These are phyloP conservation scores for Salicornia ramosissima DNA, from an alignment of 148 eudicot species.

Conservation along the genomic window DNA sequence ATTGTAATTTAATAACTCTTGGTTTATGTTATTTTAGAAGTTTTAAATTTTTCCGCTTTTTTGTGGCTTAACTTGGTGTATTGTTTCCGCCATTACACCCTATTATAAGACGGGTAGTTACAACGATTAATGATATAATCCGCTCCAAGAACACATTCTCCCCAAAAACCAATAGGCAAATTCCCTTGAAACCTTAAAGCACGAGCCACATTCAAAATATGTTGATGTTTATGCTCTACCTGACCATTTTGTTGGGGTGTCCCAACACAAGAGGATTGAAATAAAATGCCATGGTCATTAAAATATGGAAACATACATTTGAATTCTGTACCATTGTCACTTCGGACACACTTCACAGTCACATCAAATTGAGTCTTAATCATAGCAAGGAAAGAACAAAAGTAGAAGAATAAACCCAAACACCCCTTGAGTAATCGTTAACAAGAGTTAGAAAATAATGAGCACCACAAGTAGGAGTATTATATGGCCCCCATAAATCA, in stretches of 20 bases:
- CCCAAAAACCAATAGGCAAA: background rate
- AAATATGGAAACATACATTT: background rate
- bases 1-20: too few relatives aligned
- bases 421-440: too few relatives aligned
- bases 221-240: background rate
- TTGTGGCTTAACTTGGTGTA: too few relatives aligned
- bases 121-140: background rate
- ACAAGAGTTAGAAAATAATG: too few relatives aligned
- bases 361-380: background rate
- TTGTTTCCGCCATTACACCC: too few relatives aligned
- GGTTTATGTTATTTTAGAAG: too few relatives aligned
- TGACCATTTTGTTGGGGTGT: background rate
- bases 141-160: background rate
- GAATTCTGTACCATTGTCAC: background rate
- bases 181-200: background rate
- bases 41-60: too few relatives aligned
- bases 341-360: background rate
- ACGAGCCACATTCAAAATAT: background rate
- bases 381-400: background rate
- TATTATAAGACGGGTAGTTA: too few relatives aligned
- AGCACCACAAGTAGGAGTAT: too few relatives aligned
- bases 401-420: background rate
- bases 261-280: background rate
- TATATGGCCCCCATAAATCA: too few relatives aligned
- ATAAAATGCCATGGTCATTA: background rate